A percentile compares a stretch with the other conserved stretches of the same genome.
Evolutionary conservation across 768 basidiomycete genomes (phyloP).

Genomic region (Omphalotus guepiniiformis): DNA sequence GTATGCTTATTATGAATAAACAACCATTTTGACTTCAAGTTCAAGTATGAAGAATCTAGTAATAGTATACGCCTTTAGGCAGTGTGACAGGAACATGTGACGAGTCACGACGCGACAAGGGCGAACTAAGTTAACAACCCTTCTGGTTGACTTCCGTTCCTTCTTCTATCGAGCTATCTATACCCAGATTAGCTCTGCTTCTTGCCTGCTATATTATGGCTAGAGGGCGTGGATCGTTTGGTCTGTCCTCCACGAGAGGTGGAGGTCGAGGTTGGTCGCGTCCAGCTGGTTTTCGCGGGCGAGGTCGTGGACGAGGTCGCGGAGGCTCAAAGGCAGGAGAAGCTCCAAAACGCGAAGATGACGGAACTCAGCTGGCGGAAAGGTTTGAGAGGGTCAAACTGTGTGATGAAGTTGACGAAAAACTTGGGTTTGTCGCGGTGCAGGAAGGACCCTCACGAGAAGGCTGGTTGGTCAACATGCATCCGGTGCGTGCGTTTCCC

Average conservation of each 20-base stretch:
- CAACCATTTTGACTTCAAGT: no score
- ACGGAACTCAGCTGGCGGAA: slow-evolving; percentile 84
- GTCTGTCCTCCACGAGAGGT: slow-evolving; percentile 47
- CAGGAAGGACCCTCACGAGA: slow-evolving; percentile 75
- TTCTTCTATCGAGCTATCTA: no score
- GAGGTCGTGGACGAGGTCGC: slow-evolving; percentile 42
- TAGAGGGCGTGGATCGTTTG: slow-evolving; percentile 53
- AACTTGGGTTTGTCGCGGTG: slow-evolving; percentile 79
- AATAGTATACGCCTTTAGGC: no score
- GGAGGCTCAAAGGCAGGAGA: slow-evolving; percentile 51
- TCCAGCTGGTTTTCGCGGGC: slow-evolving; percentile 29
- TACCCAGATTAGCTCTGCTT: no score
- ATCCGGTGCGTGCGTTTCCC: slow-evolving; percentile 61
- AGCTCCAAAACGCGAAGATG: slow-evolving; percentile 68
- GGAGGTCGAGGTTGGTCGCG: slow-evolving; percentile 43
- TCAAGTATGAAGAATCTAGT: no score
- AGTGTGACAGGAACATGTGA: no score
- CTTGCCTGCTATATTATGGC: slow-evolving; percentile 31
- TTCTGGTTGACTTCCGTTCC: background rate
- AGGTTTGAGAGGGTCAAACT: slow-evolving; percentile 75
- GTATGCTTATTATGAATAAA: no score
- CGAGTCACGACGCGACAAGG: no score
- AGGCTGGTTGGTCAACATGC: slow-evolving; percentile 99
- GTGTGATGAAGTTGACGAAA: slow-evolving; percentile 88
- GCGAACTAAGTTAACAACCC: no score